Percentiles rank a stretch among this genome's conserved stretches.
Conservation (phyloP, 176 grass and related monocot genomes). For the Panicum miliaceum region DNA sequence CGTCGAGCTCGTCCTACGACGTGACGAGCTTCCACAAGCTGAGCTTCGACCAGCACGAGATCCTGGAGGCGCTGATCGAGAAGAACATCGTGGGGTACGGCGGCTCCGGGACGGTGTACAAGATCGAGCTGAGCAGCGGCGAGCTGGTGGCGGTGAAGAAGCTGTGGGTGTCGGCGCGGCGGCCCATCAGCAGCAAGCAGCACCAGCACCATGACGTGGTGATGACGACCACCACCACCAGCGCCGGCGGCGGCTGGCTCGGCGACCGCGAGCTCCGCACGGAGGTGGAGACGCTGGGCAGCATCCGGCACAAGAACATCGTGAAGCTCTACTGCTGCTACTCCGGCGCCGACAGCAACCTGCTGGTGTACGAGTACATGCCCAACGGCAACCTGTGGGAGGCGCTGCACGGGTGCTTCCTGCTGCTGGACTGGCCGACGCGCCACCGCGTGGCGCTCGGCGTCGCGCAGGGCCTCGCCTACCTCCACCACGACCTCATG, state of each 20-base stretch:
- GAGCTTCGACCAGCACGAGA: conserved; percentile 91
- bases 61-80: conserved; percentile 84
- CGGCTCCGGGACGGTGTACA: conserved; percentile 88
- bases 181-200: neutral
- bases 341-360: conserved; percentile 69
- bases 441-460: conserved; percentile 76
- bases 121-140: conserved; percentile 79
- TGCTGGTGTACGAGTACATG: conserved; percentile 96
- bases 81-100: conserved; percentile 93
- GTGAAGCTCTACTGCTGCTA: conserved; percentile 99
- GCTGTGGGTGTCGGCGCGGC: conserved; percentile 55
- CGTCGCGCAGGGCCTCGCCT: conserved; percentile 86
- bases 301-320: conserved; percentile 99
- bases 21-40: conserved; percentile 94
- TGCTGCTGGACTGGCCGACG: conserved; percentile 73
- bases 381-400: conserved; percentile 95
- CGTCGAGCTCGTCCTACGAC: conserved; percentile 68
- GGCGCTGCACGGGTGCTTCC: conserved; percentile 76
- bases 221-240: neutral
- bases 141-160: conserved; percentile 90
- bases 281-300: conserved; percentile 97
- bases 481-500: conserved; percentile 88
- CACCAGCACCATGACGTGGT: neutral
- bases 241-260: neutral
- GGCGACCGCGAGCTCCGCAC: conserved; percentile 70